phyloP scores from a whole-genome alignment of 495 filamentous ascomycete species.

The Jackrogersella multiformis region DNA sequence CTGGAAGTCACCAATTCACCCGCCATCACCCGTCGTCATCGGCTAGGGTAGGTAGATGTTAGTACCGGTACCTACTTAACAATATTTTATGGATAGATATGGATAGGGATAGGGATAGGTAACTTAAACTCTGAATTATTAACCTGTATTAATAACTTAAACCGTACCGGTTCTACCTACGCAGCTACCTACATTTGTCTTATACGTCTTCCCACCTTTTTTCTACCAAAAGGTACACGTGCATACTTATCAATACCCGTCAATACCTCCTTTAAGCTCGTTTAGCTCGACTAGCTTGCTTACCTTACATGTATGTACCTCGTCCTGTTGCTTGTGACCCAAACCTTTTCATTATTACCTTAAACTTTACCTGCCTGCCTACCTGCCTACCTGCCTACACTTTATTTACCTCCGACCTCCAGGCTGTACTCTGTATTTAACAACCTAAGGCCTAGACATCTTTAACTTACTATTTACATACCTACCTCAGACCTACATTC shows the following conservation, averaged over 20 bases:
- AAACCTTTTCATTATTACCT: constrained; percentile 8
- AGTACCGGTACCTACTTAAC: too few species aligned
- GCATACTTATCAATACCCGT: neutral
- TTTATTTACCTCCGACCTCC: neutral
- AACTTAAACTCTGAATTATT: neutral
- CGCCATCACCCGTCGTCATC: constrained; percentile 8
- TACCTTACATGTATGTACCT: neutral
- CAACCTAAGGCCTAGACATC: too few species aligned
- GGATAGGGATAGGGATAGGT: too few species aligned
- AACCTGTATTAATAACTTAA: constrained; percentile 1
- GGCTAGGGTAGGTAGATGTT: too few species aligned
- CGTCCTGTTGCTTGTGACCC: neutral
- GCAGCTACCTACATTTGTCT: neutral
- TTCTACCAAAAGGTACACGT: neutral
- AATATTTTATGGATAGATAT: too few species aligned
- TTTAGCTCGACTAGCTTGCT: neutral
- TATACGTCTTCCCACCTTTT: neutral
- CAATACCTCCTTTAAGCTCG: neutral
- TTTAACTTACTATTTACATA: too few species aligned
- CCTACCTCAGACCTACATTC: constrained; percentile 17
- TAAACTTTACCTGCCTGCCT: neutral
- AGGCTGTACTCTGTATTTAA: neutral
- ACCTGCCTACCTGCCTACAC: constrained; percentile 4
- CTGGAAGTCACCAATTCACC: constrained; percentile 14
- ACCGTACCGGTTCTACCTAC: neutral